phyloP scores from a whole-genome alignment of 2,329 filamentous ascomycete species.

The Trichoderma sp. region DNA sequence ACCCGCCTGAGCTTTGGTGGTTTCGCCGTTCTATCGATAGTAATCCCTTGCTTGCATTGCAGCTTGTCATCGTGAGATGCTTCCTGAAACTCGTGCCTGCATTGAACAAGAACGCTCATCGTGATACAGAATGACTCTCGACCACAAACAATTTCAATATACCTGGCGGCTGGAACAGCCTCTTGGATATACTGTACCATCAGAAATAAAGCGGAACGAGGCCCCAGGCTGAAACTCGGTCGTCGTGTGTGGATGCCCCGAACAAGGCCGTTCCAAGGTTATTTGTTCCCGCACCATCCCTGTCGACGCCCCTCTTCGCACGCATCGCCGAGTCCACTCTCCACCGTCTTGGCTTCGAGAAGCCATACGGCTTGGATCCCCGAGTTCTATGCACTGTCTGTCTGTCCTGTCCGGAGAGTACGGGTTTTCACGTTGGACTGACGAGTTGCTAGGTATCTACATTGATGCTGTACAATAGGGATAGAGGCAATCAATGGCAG shows the following conservation, averaged over 20 bases:
- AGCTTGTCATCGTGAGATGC: too few species aligned
- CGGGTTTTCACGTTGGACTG: too few species aligned
- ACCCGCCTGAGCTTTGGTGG: neutral
- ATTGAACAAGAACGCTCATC: too few species aligned
- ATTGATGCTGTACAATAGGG: neutral
- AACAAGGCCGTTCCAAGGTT: constrained; percentile 17
- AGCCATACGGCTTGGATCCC: constrained; percentile 19
- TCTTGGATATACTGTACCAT: neutral
- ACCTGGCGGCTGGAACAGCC: too few species aligned
- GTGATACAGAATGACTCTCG: neutral
- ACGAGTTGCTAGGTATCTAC: too few species aligned
- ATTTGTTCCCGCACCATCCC: constrained; percentile 22
- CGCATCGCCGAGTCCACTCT: constrained; percentile 9
- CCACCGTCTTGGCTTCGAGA: constrained; percentile 20
- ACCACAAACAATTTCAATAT: too few species aligned
- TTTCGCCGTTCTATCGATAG: neutral
- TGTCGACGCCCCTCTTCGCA: neutral
- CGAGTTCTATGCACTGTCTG: neutral
- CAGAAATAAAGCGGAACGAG: neutral
- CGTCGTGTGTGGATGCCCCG: constrained; percentile 14
- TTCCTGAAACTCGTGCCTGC: too few species aligned
- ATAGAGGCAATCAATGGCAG: neutral
- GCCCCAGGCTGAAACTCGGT: constrained; percentile 14
- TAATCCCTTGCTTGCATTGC: neutral
- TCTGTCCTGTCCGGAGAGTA: too few species aligned